These are phyloP conservation scores for Phytopythium litorale DNA, from an alignment of 352 stramenopile genomes.

Conservation along the genomic window DNA sequence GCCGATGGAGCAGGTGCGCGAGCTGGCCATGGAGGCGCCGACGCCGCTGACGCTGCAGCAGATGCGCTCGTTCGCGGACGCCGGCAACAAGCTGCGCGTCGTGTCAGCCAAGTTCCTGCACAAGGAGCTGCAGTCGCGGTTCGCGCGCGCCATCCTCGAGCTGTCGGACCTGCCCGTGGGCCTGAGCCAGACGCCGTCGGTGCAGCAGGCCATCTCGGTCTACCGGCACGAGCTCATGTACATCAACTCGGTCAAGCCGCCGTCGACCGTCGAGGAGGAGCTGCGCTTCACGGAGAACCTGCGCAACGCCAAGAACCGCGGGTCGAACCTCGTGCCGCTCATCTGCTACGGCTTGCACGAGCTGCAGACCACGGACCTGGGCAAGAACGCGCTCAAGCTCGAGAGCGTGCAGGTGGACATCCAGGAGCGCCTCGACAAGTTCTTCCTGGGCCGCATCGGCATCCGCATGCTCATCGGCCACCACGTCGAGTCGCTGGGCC, in stretches of 20 bases:
- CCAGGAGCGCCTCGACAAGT: conserved; percentile 92
- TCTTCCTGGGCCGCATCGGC: conserved; percentile 98
- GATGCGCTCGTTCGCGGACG: conserved; percentile 76
- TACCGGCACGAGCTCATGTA: conserved; percentile 56
- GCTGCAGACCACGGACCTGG: conserved; percentile 57
- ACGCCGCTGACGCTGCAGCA: conserved; percentile 76
- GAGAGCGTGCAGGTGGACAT: conserved; percentile 69
- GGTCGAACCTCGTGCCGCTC: conserved; percentile 73
- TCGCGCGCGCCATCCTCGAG: conserved; percentile 69
- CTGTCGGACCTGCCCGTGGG: conserved; percentile 69
- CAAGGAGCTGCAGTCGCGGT: conserved; percentile 75
- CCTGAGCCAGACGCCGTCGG: conserved; percentile 52
- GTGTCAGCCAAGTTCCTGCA: conserved; percentile 69
- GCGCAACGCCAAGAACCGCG: conserved; percentile 42
- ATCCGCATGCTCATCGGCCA: conserved; percentile 99
- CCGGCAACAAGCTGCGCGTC: conserved; percentile 52
- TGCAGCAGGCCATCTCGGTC: conserved; percentile 58
- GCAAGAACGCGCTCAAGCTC: conserved; percentile 53
- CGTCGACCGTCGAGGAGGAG: conserved; percentile 53
- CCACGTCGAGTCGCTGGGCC: conserved; percentile 65
- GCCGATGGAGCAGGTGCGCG: conserved; percentile 60
- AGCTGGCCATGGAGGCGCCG: conserved; percentile 45
- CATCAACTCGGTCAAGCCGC: conserved; percentile 37
- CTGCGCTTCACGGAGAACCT: conserved; percentile 59
- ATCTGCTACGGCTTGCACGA: conserved; percentile 75